A percentile compares a stretch with the other conserved stretches of the same genome.
Conservation (phyloP, 371 early-diverging fungal species). For the Conidiobolus incongruus region DNA sequence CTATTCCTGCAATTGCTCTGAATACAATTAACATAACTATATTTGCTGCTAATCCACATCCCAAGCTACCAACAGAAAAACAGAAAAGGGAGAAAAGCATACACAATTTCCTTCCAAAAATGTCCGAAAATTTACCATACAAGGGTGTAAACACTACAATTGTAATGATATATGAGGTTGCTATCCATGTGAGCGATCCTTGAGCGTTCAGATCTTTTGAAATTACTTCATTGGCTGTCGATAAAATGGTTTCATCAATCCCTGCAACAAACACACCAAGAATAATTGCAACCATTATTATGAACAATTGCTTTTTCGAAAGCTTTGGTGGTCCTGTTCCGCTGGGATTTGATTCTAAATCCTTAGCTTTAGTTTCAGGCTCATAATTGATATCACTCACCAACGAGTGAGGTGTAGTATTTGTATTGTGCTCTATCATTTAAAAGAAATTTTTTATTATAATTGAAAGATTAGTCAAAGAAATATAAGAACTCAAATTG, state of each 20-base stretch:
- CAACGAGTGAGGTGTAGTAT: too few species aligned
- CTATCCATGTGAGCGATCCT: slow-evolving; percentile 41
- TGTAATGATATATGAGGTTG: slow-evolving; percentile 48
- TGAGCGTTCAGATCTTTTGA: slow-evolving; percentile 45
- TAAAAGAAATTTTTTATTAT: too few species aligned
- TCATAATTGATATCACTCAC: too few species aligned
- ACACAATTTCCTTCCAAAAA: slow-evolving; percentile 32
- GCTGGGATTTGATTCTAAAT: too few species aligned
- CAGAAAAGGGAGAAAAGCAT: slow-evolving; percentile 16
- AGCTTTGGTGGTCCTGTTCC: too few species aligned
- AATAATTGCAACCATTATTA: too few species aligned
- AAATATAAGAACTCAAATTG: too few species aligned
- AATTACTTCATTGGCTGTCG: slow-evolving; percentile 54
- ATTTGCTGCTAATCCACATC: slow-evolving; percentile 21
- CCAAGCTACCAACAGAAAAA: slow-evolving; percentile 22
- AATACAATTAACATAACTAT: slow-evolving; percentile 37
- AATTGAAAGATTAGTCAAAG: too few species aligned
- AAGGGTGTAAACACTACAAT: slow-evolving; percentile 50
- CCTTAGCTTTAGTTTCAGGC: too few species aligned
- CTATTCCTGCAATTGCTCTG: slow-evolving; percentile 31
- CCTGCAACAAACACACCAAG: too few species aligned
- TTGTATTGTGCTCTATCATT: too few species aligned
- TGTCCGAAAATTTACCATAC: slow-evolving; percentile 30
- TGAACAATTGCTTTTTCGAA: too few species aligned
- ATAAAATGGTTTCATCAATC: slow-evolving; percentile 50